Evolutionary conservation across 352 stramenopile genomes (phyloP).

Genomic region (Pythium utonaiense): DNA sequence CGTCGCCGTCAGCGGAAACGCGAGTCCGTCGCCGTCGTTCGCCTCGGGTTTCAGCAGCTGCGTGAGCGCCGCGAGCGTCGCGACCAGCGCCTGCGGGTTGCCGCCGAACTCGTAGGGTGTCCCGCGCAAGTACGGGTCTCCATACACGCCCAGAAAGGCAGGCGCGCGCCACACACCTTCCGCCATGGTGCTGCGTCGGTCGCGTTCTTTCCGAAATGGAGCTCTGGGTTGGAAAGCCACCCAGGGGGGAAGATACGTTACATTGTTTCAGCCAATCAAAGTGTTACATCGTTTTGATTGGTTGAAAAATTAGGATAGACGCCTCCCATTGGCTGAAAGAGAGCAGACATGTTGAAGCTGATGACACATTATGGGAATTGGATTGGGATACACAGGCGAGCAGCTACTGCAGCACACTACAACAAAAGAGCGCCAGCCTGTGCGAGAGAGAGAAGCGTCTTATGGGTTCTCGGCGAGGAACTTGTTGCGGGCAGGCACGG

Average conservation of each 20-base stretch:
- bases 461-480: conserved; percentile 19
- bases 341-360: not conserved
- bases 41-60: conserved; percentile 34
- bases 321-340: not conserved
- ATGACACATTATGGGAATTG: not conserved
- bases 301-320: not conserved
- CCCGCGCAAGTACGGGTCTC: conserved; percentile 71
- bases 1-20: conserved; percentile 44
- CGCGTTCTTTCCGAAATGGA: conserved; percentile 11
- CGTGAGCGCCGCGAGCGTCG: conserved; percentile 36
- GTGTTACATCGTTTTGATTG: not conserved
- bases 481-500: conserved; percentile 25
- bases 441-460: not conserved
- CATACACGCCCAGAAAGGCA: conserved; percentile 71
- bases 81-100: conserved; percentile 59
- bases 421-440: no score
- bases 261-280: not conserved
- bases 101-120: conserved; percentile 78
- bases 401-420: not conserved
- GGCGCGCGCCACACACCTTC: conserved; percentile 59
- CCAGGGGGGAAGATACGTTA: conserved; percentile 3
- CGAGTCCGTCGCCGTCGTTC: conserved; percentile 15
- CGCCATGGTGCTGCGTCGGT: conserved; percentile 13
- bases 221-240: not conserved
- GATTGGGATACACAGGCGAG: not conserved